A percentile compares a stretch with the other conserved stretches of the same genome.
These are phyloP conservation scores for Ogataea ganodermae DNA, from an alignment of 805 yeast species.

Conservation along the genomic window DNA sequence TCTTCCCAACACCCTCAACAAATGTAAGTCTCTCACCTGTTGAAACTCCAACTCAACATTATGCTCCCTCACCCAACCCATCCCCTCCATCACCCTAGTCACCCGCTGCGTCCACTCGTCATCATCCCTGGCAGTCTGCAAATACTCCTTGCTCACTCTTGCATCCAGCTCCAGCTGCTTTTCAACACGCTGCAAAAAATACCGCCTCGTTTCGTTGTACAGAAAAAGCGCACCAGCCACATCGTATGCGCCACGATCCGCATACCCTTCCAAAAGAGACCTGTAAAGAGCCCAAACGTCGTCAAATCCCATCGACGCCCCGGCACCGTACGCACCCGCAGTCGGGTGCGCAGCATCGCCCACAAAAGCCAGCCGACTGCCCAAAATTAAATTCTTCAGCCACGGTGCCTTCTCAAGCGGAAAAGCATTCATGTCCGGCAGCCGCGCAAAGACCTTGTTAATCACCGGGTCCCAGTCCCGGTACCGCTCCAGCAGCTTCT, in stretches of 20 bases:
- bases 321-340: slow-evolving; percentile 14
- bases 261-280: neutral
- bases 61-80: slow-evolving; percentile 12
- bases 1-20: neutral
- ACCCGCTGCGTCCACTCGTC: slow-evolving; percentile 11
- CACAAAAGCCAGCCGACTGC: slow-evolving; percentile 6
- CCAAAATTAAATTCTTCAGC: slow-evolving; percentile 7
- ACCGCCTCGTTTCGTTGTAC: slow-evolving; percentile 9
- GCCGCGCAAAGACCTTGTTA: slow-evolving; percentile 1
- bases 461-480: slow-evolving; percentile 13
- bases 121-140: slow-evolving; percentile 8
- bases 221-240: slow-evolving; percentile 6
- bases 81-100: neutral
- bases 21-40: slow-evolving; percentile 6
- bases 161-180: slow-evolving; percentile 13
- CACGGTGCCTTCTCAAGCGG: slow-evolving; percentile 15
- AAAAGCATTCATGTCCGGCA: slow-evolving; percentile 10
- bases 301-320: slow-evolving; percentile 12
- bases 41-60: slow-evolving; percentile 13
- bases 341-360: slow-evolving; percentile 17
- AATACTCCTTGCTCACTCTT: slow-evolving; percentile 2
- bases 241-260: neutral
- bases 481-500: slow-evolving; percentile 5
- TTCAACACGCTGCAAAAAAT: slow-evolving; percentile 12
- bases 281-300: slow-evolving; percentile 14